Evolutionary conservation across 208 protist genomes (phyloP).

Genomic region (Trichomonas tenax): DNA sequence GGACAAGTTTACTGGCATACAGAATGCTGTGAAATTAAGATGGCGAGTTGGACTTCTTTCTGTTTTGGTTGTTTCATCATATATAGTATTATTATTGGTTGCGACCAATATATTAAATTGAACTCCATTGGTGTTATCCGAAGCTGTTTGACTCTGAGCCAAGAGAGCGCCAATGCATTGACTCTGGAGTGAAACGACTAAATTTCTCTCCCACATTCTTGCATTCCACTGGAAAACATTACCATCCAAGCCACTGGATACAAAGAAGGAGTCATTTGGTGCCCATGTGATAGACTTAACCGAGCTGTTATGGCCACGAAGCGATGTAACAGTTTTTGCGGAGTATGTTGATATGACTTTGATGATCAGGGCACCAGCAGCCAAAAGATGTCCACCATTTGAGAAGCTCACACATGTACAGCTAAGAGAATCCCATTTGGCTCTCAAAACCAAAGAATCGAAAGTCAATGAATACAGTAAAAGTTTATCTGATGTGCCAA

Average conservation of each 20-base stretch:
- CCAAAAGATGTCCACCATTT: slow-evolving; percentile 11
- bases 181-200: not conserved
- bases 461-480: not conserved
- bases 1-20: not conserved
- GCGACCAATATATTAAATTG: not conserved
- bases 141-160: not conserved
- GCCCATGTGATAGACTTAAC: slow-evolving; percentile 16
- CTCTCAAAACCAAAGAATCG: not conserved
- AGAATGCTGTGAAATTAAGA: not conserved
- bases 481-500: not conserved
- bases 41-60: not conserved
- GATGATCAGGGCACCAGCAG: not conserved
- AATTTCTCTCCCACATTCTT: not conserved
- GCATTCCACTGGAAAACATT: not conserved
- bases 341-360: slow-evolving; percentile 6
- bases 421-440: not conserved
- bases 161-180: not conserved
- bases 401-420: slow-evolving; percentile 3
- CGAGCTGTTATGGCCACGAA: not conserved
- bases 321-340: not conserved
- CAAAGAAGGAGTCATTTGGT: not conserved
- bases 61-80: not conserved
- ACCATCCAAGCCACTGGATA: not conserved
- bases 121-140: not conserved
- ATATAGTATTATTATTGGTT: not conserved